These are phyloP conservation scores for Penicillium sp. DNA, from an alignment of 2,329 filamentous ascomycete genomes.

Conservation along the genomic window DNA sequence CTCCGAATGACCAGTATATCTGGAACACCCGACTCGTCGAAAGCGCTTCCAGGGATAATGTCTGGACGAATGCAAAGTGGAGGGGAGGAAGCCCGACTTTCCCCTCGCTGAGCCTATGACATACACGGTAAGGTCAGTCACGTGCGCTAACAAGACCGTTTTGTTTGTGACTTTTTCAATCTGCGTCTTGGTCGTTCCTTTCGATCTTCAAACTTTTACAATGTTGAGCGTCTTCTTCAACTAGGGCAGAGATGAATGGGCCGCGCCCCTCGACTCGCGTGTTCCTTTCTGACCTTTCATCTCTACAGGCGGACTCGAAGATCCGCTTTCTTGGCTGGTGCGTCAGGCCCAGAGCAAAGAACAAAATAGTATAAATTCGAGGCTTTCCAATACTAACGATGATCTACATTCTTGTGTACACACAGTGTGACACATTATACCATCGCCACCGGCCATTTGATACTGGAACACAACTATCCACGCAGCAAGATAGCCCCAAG, in stretches of 20 bases:
- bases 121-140: constrained; percentile 38
- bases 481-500: constrained; percentile 38
- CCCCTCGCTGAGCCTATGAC: constrained; percentile 38
- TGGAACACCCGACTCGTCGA: neutral
- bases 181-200: neutral
- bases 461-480: constrained; percentile 65
- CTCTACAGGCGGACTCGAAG: constrained; percentile 63
- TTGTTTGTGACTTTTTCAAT: neutral
- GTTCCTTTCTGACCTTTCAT: constrained; percentile 61
- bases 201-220: neutral
- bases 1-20: neutral
- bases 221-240: neutral
- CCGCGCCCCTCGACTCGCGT: constrained; percentile 65
- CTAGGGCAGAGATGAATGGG: constrained; percentile 39
- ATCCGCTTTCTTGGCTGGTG: constrained; percentile 92
- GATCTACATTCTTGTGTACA: constrained; percentile 16
- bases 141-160: constrained; percentile 19
- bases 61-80: constrained; percentile 20
- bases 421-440: constrained; percentile 60
- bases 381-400: neutral
- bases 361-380: neutral
- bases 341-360: constrained; percentile 32
- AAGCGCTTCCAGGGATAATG: neutral
- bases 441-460: constrained; percentile 58
- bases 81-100: constrained; percentile 21